Percentiles rank a stretch among this genome's conserved stretches.
Conservation (phyloP, 108 stramenopile species). For the Skeletonema costatum region DNA sequence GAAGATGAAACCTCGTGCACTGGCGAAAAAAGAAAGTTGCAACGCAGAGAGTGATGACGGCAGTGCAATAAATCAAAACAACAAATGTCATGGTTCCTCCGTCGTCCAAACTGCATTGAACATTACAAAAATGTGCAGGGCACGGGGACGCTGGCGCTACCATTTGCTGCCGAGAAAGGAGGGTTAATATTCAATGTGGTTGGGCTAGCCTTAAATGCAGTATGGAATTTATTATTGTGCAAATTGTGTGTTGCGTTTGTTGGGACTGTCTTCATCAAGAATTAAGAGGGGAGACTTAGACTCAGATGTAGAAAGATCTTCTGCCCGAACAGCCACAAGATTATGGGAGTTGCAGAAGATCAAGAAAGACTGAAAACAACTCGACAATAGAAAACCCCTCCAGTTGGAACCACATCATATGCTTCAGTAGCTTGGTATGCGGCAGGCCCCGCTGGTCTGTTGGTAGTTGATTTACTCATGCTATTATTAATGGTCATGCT, state of each 20-base stretch:
- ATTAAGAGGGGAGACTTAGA: neutral
- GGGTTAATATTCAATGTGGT: constrained; percentile 60
- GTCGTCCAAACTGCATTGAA: constrained; percentile 59
- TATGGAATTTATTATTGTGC: constrained; percentile 79
- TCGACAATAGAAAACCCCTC: constrained; percentile 36
- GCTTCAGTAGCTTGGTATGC: constrained; percentile 75
- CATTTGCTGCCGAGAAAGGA: constrained; percentile 77
- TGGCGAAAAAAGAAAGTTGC: neutral
- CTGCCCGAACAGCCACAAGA: neutral
- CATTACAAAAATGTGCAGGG: constrained; percentile 64
- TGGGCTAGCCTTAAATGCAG: constrained; percentile 54
- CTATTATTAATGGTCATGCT: constrained; percentile 62
- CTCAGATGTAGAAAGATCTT: neutral
- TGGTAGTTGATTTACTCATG: constrained; percentile 64
- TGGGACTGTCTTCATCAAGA: constrained; percentile 25
- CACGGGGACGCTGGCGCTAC: constrained; percentile 75
- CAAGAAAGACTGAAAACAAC: neutral
- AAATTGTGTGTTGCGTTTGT: constrained; percentile 52
- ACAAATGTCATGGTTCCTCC: neutral
- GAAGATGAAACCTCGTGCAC: neutral
- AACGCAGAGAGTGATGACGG: too few species aligned
- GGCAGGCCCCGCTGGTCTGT: constrained; percentile 56
- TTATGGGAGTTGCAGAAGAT: constrained; percentile 4
- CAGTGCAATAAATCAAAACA: too few species aligned
- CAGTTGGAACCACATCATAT: constrained; percentile 57